A percentile compares a stretch with the other conserved stretches of the same genome.
phyloP scores from a whole-genome alignment of 1,284 basidiomycete genomes.

The Cutaneotrichosporon arboriforme region DNA sequence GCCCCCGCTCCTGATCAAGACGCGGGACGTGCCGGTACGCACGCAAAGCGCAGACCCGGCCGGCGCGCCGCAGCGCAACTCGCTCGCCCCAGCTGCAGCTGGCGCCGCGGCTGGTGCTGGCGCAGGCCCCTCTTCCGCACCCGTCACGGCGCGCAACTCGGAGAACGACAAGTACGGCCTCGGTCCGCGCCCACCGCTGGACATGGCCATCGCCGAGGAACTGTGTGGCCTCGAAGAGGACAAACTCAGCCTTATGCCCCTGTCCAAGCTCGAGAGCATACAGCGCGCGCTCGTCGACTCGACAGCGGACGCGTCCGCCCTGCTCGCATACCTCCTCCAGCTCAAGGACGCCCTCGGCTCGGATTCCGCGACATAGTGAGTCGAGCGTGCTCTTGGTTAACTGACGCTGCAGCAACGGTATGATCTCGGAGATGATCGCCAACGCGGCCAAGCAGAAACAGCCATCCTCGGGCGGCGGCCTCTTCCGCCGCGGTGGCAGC shows the following conservation, averaged over 20 bases:
- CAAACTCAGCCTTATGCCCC: constrained; percentile 60
- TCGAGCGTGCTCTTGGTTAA: neutral
- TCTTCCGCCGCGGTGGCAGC: constrained; percentile 31
- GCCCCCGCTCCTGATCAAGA: constrained; percentile 72
- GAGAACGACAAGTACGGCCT: constrained; percentile 56
- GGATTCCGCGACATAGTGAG: constrained; percentile 53
- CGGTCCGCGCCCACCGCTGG: constrained; percentile 65
- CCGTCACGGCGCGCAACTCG: constrained; percentile 38
- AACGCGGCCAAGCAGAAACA: constrained; percentile 46
- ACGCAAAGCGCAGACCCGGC: constrained; percentile 39
- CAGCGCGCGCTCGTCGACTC: constrained; percentile 62
- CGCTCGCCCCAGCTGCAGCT: constrained; percentile 10
- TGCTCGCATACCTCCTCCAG: constrained; percentile 74
- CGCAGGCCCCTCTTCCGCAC: constrained; percentile 47
- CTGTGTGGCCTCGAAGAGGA: constrained; percentile 65
- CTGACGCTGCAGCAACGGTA: constrained; percentile 44
- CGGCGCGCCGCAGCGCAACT: neutral
- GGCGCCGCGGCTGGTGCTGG: neutral
- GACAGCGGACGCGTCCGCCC: constrained; percentile 64
- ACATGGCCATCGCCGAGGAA: constrained; percentile 59
- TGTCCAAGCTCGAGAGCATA: constrained; percentile 60
- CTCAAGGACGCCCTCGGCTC: constrained; percentile 75
- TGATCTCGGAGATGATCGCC: constrained; percentile 48
- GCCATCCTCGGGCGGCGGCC: constrained; percentile 23
- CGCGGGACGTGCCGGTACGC: constrained; percentile 44